Percentiles rank a stretch among this genome's conserved stretches.
These are phyloP conservation scores for Chrysochromulina parva DNA, from an alignment of 78 protist genomes.

Conservation along the genomic window DNA sequence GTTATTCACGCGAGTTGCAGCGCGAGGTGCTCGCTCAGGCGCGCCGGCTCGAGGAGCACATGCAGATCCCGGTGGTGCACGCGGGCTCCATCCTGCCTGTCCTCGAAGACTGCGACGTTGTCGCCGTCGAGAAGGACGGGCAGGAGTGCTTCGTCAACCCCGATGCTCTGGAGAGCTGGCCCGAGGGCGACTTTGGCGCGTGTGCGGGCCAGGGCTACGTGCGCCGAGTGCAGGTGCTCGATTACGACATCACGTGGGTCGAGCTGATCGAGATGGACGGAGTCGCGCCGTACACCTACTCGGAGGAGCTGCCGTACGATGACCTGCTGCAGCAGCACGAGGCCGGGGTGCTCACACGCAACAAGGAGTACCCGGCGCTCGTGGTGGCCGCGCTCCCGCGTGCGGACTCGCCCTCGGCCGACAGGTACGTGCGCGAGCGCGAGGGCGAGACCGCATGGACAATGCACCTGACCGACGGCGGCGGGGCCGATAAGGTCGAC, in stretches of 20 bases:
- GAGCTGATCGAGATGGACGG: slow-evolving; percentile 12
- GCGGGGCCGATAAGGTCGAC: too few relatives aligned
- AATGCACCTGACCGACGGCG: background rate
- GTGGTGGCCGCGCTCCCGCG: background rate
- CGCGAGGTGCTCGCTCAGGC: background rate
- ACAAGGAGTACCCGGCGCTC: background rate
- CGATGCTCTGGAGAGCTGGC: too few relatives aligned
- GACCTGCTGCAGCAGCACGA: background rate
- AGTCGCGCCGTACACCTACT: slow-evolving; percentile 26
- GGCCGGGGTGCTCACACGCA: background rate
- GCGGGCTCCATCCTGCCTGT: background rate
- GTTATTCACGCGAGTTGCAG: background rate
- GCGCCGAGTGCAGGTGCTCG: background rate
- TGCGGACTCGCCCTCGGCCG: slow-evolving; percentile 14
- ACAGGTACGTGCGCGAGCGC: background rate
- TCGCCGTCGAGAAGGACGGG: too few relatives aligned
- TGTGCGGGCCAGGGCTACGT: too few relatives aligned
- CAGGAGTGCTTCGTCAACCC: too few relatives aligned
- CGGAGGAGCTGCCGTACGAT: slow-evolving; percentile 19
- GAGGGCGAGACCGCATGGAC: background rate
- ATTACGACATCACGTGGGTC: background rate
- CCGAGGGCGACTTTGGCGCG: too few relatives aligned
- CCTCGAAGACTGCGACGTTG: background rate
- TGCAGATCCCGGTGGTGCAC: slow-evolving; percentile 4
- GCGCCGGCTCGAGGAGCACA: background rate